Evolutionary conservation across 306 rosid species (phyloP).

Genomic region (Prunus mira): DNA sequence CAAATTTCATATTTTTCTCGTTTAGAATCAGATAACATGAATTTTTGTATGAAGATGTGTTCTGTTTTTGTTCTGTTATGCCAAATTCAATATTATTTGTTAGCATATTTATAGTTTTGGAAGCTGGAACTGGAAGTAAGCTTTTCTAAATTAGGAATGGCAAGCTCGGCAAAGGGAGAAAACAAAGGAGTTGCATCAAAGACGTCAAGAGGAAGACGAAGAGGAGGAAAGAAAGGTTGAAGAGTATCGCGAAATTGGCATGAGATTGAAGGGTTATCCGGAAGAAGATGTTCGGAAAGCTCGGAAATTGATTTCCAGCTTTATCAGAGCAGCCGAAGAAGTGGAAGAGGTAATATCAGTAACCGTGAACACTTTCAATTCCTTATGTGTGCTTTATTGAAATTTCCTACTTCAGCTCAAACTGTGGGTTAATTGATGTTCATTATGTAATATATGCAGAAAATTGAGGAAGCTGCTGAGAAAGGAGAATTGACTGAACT

Average conservation of each 20-base stretch:
- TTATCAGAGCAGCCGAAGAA: constrained; percentile 78
- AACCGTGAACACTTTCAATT: neutral
- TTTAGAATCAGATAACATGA: neutral
- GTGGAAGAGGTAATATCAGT: constrained; percentile 72
- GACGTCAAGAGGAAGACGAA: constrained; percentile 66
- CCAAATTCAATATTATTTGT: neutral
- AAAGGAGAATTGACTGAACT: constrained; percentile 89
- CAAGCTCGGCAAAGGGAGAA: constrained; percentile 75
- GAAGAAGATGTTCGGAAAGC: constrained; percentile 79
- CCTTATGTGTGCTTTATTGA: neutral
- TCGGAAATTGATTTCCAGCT: constrained; percentile 67
- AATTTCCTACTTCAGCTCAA: neutral
- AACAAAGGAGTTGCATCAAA: constrained; percentile 58
- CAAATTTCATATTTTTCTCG: neutral
- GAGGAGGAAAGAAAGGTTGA: constrained; percentile 76
- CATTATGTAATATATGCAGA: constrained; percentile 42
- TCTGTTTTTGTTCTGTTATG: neutral
- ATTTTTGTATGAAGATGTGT: neutral
- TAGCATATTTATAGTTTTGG: constrained; percentile 3
- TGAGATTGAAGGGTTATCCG: constrained; percentile 75
- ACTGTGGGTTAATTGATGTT: neutral
- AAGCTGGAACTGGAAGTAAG: constrained; percentile 28
- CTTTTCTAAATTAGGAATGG: constrained; percentile 67
- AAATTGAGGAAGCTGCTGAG: constrained; percentile 94
- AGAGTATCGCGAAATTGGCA: constrained; percentile 83